These are phyloP conservation scores for Lachnellula cervina DNA, from an alignment of 2,329 filamentous ascomycete species.

Conservation along the genomic window DNA sequence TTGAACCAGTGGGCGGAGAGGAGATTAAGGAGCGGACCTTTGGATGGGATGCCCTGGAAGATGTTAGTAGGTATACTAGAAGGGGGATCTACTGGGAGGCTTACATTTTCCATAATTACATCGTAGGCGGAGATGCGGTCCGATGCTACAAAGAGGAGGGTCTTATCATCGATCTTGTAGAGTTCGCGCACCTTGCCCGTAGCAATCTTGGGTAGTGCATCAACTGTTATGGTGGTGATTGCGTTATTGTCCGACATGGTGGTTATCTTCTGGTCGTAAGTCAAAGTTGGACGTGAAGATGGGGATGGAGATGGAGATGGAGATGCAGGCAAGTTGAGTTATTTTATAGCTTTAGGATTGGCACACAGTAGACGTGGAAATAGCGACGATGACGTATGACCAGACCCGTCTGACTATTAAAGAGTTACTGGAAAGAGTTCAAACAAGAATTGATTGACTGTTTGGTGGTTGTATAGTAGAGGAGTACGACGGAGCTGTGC, in stretches of 20 bases:
- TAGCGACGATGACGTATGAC: too few species aligned
- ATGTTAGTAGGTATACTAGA: constrained; percentile 28
- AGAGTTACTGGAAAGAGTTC: too few species aligned
- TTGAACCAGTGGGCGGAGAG: constrained; percentile 67
- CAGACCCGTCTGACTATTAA: too few species aligned
- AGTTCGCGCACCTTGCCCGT: constrained; percentile 74
- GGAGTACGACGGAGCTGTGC: too few species aligned
- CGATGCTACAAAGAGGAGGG: constrained; percentile 76
- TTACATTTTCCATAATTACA: constrained; percentile 76
- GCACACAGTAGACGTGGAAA: too few species aligned
- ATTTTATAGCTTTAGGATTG: too few species aligned
- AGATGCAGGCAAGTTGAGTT: too few species aligned
- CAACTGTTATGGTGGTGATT: constrained; percentile 14
- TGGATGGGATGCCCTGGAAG: constrained; percentile 59
- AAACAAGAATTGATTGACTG: too few species aligned
- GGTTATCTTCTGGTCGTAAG: not conserved
- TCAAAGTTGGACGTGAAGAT: too few species aligned
- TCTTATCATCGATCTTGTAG: constrained; percentile 64
- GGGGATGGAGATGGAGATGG: too few species aligned
- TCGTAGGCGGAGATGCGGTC: constrained; percentile 96
- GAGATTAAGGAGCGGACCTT: constrained; percentile 62
- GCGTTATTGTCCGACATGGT: constrained; percentile 10
- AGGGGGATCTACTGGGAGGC: constrained; percentile 44
- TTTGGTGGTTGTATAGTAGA: too few species aligned
- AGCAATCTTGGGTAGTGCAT: constrained; percentile 21